Base-by-base conservation (phyloP, 257 asterid genomes). In the Capsicum pubescens region DNA sequence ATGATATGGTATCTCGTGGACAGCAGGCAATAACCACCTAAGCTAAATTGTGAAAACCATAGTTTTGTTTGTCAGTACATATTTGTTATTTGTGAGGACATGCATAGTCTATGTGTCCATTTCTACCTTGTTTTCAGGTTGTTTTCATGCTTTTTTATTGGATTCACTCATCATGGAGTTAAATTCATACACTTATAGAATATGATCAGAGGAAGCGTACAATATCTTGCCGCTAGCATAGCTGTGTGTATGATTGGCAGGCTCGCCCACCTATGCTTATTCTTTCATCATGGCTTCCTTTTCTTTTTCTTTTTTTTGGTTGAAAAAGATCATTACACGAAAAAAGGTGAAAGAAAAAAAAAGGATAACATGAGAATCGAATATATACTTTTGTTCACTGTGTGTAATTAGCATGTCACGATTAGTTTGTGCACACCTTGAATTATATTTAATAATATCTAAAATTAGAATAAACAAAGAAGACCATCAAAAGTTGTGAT, bases 11-110 rank as follows among this genome's bases (percentile, higher is more conserved):
- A 79, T 86, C 85, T 84, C 83, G 82, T 87, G 58, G 79, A 84
- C 85, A 79, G 42, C 85, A 79, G 42, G 36, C 81, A 81, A 32
- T 66, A 83, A 66, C 72, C 19, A 52, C 63, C 64, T 44, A 4
- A 44, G 48, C 48, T 58, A 69, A 84, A 60, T 50, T 82, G 79
- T 84, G 86, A 89, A 88, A 72, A 87, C 90, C 90, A 83, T 88
- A 91, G 85, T 86, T 89, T 26, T 26, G 32, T 1, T 90, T 88
- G 88, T 86, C 88, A 83, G 87, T 32, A 86, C 77, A 39, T 81
- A 58, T 82, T 67, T 15, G 32, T 80, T 64, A 52, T 84, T 26
- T 63, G 42, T 63, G 1, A 61, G 14, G 64, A 16, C 58, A 44
- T 57, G 55, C 13, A 55, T 5, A 3, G 56, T 6, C 21, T 67